A percentile compares a stretch with the other conserved stretches of the same genome.
Conservation (phyloP, 257 asterid species). For the Handroanthus guayacan region DNA sequence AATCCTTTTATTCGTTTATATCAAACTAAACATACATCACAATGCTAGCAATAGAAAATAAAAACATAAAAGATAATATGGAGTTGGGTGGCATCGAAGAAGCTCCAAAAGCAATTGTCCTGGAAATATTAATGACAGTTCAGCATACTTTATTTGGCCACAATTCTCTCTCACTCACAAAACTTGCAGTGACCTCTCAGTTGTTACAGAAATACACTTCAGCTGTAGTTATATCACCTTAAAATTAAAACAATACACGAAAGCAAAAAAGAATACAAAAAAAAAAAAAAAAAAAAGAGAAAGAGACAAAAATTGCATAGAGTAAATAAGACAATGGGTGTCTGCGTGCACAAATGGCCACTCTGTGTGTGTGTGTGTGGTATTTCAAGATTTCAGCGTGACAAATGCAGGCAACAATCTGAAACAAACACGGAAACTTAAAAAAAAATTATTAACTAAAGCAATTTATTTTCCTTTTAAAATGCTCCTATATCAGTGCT, state of each 20-base stretch:
- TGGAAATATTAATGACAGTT: not conserved
- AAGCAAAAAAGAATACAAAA: too few species aligned
- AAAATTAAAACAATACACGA: too few species aligned
- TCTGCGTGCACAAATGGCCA: not conserved
- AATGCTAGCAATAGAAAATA: too few species aligned
- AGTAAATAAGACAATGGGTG: too few species aligned
- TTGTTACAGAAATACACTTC: not conserved
- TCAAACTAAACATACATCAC: too few species aligned
- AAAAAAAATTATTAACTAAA: not conserved
- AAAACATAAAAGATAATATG: too few species aligned
- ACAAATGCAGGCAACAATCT: not conserved
- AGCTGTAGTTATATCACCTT: not conserved
- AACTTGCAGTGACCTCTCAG: not conserved
- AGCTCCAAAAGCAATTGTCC: not conserved
- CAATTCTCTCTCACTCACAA: not conserved
- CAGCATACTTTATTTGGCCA: not conserved
- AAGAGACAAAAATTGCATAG: too few species aligned
- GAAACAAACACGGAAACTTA: constrained; percentile 4
- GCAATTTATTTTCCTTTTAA: not conserved
- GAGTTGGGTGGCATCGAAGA: too few species aligned
- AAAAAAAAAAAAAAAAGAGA: too few species aligned
- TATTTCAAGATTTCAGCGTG: constrained; percentile 5
- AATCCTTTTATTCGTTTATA: too few species aligned
- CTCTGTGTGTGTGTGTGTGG: not conserved
- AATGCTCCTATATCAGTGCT: not conserved